Base-by-base conservation (phyloP, 495 filamentous ascomycete species). In the Filosporella fistucella region DNA sequence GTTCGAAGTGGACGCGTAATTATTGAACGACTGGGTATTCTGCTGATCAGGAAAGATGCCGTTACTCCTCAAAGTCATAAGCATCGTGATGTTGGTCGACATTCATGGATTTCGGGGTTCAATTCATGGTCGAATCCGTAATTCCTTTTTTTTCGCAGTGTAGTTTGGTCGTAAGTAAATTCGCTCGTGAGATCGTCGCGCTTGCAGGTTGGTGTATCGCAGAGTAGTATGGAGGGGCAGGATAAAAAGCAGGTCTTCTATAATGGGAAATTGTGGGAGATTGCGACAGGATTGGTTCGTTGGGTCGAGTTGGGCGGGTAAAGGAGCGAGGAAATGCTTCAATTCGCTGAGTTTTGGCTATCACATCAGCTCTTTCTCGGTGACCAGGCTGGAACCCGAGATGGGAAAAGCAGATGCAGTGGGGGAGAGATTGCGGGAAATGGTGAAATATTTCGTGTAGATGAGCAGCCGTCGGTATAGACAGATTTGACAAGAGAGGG, bases 1-100 rank as follows among this genome's bases (percentile, higher is more conserved):
- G 28, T 25, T 39, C 11, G 29, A 18, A 7, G 36, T 49, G 20
- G 49, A 28, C 12, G 39, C 32, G 26, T 56, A 60, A 32, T 52
- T 41, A 34, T 42, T 44, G 53, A 42, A 51, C 13, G 39, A 40
- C 34, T 55, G 52, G 10, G 56, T 33, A 26, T 59, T 59, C 21
- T 51, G 44, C 52, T 59, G 48, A 33, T 59, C 52, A 43, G 56
- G 44, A 49, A 59, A 52, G 37, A 59, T 54, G 56, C 51, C 56
- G 56, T 55, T 55, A 37, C 33, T 52, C 25, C 56, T 44, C 24
- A 55, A 41, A 43, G 56, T 59, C 56, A 59, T 55, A 33, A 59
- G 48, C 56, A 59, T 59, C 49, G 49, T 59, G 52, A 55, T 18
- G 47, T 36, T 45, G 13, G 40, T n/a, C 37, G 29, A 23, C 10